phyloP scores from a whole-genome alignment of 1,139 yeast species.

The Nakaseomyces uthaithaninus region DNA sequence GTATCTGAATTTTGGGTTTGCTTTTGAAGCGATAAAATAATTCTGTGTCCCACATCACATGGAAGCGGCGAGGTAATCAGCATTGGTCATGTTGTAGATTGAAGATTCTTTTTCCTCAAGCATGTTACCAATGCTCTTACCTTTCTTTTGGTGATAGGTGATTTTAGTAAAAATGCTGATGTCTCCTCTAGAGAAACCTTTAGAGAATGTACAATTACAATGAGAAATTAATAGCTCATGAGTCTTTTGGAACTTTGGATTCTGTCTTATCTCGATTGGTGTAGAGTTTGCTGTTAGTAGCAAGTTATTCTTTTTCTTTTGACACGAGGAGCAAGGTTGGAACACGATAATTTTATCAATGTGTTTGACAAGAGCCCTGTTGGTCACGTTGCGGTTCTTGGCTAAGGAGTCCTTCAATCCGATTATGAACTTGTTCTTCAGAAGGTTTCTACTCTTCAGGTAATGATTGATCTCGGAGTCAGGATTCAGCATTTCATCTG shows the following conservation, averaged over 20 bases:
- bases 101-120: slow-evolving; percentile 11
- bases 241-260: slow-evolving; percentile 1
- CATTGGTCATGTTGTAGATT: slow-evolving; percentile 18
- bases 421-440: neutral
- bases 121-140: slow-evolving; percentile 5
- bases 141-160: slow-evolving; percentile 5
- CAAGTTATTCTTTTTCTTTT: slow-evolving; percentile 13
- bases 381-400: neutral
- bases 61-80: slow-evolving; percentile 15
- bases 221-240: slow-evolving; percentile 4
- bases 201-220: slow-evolving; percentile 19
- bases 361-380: slow-evolving; percentile 21
- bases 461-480: slow-evolving; percentile 1
- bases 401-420: neutral
- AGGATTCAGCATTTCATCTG: slow-evolving; percentile 10
- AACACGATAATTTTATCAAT: slow-evolving; percentile 28
- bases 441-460: neutral
- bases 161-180: slow-evolving; percentile 20
- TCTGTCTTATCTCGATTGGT: slow-evolving; percentile 4
- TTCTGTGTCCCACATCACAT: too few relatives aligned
- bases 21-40: too few relatives aligned
- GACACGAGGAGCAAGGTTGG: slow-evolving; percentile 27
- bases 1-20: too few relatives aligned
- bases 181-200: slow-evolving; percentile 28
- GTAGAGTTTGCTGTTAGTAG: slow-evolving; percentile 5